Evolutionary conservation across 1,139 yeast species (phyloP).

Genomic region (Sugiyamaella grinbergsii): DNA sequence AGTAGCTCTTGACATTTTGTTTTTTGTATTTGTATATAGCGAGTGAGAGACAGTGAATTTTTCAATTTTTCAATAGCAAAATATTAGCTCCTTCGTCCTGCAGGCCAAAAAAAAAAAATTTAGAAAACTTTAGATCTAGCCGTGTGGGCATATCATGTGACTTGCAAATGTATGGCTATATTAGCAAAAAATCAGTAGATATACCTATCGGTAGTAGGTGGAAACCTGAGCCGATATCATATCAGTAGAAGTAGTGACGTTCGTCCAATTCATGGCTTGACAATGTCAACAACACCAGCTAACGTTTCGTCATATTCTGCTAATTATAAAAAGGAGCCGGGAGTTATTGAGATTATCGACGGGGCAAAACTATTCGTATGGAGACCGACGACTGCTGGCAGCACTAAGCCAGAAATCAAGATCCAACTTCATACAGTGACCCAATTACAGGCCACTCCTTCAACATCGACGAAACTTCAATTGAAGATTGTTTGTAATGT

Average conservation of each 20-base stretch:
- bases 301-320: constrained; percentile 24
- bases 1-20: constrained; percentile 46
- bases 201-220: no score
- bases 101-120: background rate
- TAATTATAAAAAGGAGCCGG: constrained; percentile 36
- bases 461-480: constrained; percentile 67
- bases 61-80: background rate
- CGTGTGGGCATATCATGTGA: background rate
- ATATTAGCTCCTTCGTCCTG: background rate
- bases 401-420: constrained; percentile 25
- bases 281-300: constrained; percentile 1
- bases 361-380: constrained; percentile 30
- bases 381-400: constrained; percentile 28
- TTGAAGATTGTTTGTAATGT: constrained; percentile 49
- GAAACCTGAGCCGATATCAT: no score
- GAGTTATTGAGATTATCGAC: constrained; percentile 30
- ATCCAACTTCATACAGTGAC: constrained; percentile 25
- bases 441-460: constrained; percentile 72
- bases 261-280: constrained; percentile 1
- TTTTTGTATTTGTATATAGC: background rate
- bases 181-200: no score
- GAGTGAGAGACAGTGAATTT: background rate
- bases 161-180: no score
- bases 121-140: background rate
- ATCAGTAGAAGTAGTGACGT: no score